phyloP scores from a whole-genome alignment of 768 basidiomycete genomes.

The Tylopilus felleus region DNA sequence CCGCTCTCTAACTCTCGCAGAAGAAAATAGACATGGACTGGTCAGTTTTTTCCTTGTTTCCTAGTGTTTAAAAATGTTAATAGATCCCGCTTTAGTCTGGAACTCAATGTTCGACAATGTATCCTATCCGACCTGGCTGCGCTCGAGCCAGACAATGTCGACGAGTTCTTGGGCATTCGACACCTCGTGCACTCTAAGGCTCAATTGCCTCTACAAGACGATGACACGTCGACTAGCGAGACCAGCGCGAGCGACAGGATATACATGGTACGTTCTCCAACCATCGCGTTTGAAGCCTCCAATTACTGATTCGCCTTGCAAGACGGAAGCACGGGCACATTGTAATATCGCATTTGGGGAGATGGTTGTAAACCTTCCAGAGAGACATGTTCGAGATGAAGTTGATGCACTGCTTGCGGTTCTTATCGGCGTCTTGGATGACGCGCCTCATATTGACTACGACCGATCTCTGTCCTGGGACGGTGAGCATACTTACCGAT shows the following conservation, averaged over 20 bases:
- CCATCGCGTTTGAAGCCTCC: background rate
- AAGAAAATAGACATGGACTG: constrained; percentile 42
- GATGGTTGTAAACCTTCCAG: constrained; percentile 62
- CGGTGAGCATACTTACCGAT: constrained; percentile 41
- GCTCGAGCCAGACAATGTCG: constrained; percentile 47
- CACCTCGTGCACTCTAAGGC: constrained; percentile 62
- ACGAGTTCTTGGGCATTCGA: constrained; percentile 46
- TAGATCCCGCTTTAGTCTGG: constrained; percentile 46
- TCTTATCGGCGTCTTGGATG: constrained; percentile 64
- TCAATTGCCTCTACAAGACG: constrained; percentile 36
- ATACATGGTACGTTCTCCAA: constrained; percentile 53
- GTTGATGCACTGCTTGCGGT: constrained; percentile 53
- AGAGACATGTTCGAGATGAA: constrained; percentile 47
- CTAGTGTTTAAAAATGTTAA: background rate
- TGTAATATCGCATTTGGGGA: constrained; percentile 85
- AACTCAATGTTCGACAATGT: constrained; percentile 72
- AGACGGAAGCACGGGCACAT: constrained; percentile 72
- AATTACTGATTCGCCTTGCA: constrained; percentile 4
- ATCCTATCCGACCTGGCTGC: constrained; percentile 73
- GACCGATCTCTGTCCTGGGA: constrained; percentile 78
- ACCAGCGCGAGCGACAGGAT: constrained; percentile 26
- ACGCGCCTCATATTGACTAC: constrained; percentile 74
- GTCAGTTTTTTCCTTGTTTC: constrained; percentile 30
- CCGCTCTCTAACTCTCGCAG: background rate
- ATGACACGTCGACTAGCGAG: constrained; percentile 11